Evolutionary conservation across 805 yeast genomes (phyloP).

Genomic region (Pichia insulana): DNA sequence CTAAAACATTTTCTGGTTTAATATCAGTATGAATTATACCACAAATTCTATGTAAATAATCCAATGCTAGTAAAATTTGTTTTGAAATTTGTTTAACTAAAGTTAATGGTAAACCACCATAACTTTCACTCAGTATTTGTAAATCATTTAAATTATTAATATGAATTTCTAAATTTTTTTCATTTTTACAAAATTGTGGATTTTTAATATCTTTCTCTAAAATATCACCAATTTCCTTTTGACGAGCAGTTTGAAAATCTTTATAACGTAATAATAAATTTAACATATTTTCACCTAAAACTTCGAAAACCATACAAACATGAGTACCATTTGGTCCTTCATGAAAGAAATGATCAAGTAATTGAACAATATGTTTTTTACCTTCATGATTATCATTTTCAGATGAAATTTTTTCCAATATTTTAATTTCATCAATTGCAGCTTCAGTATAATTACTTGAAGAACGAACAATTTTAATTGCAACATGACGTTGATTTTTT

Average conservation of each 20-base stretch:
- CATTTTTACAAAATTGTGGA: background rate
- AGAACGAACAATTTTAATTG: conserved; percentile 53
- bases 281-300: conserved; percentile 51
- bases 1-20: conserved; percentile 63
- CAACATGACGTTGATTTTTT: conserved; percentile 38
- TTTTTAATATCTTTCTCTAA: background rate
- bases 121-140: conserved; percentile 30
- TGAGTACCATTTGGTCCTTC: conserved; percentile 57
- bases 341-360: conserved; percentile 48
- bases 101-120: conserved; percentile 47
- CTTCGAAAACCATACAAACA: conserved; percentile 59
- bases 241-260: conserved; percentile 27
- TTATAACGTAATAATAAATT: conserved; percentile 42
- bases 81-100: conserved; percentile 48
- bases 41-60: conserved; percentile 50
- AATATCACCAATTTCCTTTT: conserved; percentile 17
- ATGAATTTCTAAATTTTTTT: conserved; percentile 12
- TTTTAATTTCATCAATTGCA: conserved; percentile 54
- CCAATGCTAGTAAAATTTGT: conserved; percentile 47
- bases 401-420: conserved; percentile 31
- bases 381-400: conserved; percentile 39
- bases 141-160: conserved; percentile 25
- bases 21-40: conserved; percentile 68
- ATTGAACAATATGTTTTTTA: conserved; percentile 40
- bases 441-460: conserved; percentile 47